These are phyloP conservation scores for Boechera stricta DNA, from an alignment of 345 rosid genomes.

Conservation along the genomic window DNA sequence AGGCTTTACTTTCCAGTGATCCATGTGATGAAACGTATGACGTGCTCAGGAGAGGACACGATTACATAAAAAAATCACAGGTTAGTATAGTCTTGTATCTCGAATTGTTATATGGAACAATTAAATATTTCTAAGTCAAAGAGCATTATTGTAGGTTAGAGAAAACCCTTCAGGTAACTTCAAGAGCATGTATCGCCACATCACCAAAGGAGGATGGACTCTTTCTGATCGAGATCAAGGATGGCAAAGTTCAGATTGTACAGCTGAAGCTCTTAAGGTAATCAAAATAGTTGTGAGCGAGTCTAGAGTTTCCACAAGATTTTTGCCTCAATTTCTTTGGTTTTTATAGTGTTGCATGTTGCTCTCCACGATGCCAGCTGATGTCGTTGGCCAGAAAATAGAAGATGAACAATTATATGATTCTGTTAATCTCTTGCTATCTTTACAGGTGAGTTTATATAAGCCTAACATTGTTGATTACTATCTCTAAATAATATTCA, in stretches of 20 bases:
- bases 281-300: neutral
- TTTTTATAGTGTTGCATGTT: constrained; percentile 59
- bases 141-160: constrained; percentile 46
- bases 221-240: constrained; percentile 66
- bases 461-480: neutral
- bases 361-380: constrained; percentile 66
- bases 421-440: constrained; percentile 62
- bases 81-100: constrained; percentile 35
- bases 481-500: neutral
- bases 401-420: constrained; percentile 52
- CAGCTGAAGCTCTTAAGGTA: constrained; percentile 68
- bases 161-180: constrained; percentile 63
- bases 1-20: constrained; percentile 56
- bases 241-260: constrained; percentile 74
- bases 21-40: constrained; percentile 44
- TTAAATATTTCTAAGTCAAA: neutral
- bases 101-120: neutral
- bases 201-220: constrained; percentile 67
- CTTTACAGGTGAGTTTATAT: constrained; percentile 53
- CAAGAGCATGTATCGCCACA: constrained; percentile 62
- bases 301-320: neutral
- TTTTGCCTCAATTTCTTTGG: neutral
- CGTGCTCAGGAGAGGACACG: constrained; percentile 56
- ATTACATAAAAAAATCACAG: constrained; percentile 65
- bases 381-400: constrained; percentile 60